Conservation (phyloP, 1,284 basidiomycete genomes). For the Pseudozyma pruni region DNA sequence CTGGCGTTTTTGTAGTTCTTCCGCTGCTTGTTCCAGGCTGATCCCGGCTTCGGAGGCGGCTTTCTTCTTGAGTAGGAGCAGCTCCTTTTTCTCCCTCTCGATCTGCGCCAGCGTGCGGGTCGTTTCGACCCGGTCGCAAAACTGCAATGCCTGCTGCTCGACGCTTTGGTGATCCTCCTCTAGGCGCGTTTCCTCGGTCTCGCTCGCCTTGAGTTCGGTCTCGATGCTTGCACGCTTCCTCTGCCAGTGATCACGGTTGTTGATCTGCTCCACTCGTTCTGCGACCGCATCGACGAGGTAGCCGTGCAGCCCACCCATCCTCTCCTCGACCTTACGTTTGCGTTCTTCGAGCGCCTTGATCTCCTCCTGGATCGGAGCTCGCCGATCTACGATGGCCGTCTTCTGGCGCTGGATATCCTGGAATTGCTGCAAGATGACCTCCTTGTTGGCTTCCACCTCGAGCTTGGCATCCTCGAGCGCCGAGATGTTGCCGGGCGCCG, state of each 20-base stretch:
- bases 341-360: constrained; percentile 33
- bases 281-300: constrained; percentile 51
- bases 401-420: constrained; percentile 47
- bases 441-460: constrained; percentile 50
- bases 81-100: constrained; percentile 73
- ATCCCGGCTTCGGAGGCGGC: constrained; percentile 75
- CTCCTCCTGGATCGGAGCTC: constrained; percentile 64
- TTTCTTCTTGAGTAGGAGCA: constrained; percentile 78
- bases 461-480: constrained; percentile 73
- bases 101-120: constrained; percentile 74
- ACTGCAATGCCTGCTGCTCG: constrained; percentile 73
- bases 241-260: constrained; percentile 48
- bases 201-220: constrained; percentile 64
- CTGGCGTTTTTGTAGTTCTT: constrained; percentile 73
- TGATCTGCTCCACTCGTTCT: constrained; percentile 62
- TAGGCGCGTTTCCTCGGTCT: constrained; percentile 72
- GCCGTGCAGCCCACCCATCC: constrained; percentile 37
- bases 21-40: constrained; percentile 79
- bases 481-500: constrained; percentile 78
- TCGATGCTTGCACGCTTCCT: constrained; percentile 43
- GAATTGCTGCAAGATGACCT: constrained; percentile 50
- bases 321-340: constrained; percentile 12
- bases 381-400: constrained; percentile 63
- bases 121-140: constrained; percentile 74
- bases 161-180: constrained; percentile 69